Conservation (phyloP, 2,329 filamentous ascomycete species). For the Saccharata proteae region DNA sequence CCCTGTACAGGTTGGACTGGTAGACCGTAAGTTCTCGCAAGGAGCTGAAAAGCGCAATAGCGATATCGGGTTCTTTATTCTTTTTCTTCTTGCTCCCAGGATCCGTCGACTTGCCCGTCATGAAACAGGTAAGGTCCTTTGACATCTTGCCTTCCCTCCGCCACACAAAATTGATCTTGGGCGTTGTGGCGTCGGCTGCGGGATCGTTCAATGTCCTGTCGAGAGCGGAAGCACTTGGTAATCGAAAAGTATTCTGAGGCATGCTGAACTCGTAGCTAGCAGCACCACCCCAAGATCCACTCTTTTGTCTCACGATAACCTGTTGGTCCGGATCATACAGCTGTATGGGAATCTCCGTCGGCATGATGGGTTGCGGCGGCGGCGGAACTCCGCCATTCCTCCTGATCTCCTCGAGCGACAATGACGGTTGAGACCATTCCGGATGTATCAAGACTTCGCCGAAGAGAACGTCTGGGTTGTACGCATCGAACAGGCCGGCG, state of each 20-base stretch:
- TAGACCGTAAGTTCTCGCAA: slow-evolving; percentile 76
- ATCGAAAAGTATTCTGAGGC: slow-evolving; percentile 70
- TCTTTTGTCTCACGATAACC: slow-evolving; percentile 56
- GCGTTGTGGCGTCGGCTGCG: slow-evolving; percentile 39
- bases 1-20: slow-evolving; percentile 78
- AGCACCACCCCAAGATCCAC: slow-evolving; percentile 67
- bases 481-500: slow-evolving; percentile 71
- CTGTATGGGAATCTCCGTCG: slow-evolving; percentile 68
- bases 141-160: slow-evolving; percentile 75
- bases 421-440: slow-evolving; percentile 70
- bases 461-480: slow-evolving; percentile 69
- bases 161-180: slow-evolving; percentile 78
- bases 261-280: slow-evolving; percentile 88
- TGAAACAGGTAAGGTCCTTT: slow-evolving; percentile 79
- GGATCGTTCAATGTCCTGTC: slow-evolving; percentile 60
- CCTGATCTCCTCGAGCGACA: slow-evolving; percentile 71
- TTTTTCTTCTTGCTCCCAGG: slow-evolving; percentile 53
- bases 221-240: slow-evolving; percentile 65
- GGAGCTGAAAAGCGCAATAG: slow-evolving; percentile 69
- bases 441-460: slow-evolving; percentile 77
- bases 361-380: slow-evolving; percentile 59
- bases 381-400: slow-evolving; percentile 52
- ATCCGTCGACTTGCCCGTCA: slow-evolving; percentile 64
- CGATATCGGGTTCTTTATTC: slow-evolving; percentile 87
- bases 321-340: slow-evolving; percentile 91